Evolutionary conservation across 257 asterid genomes (phyloP).

Genomic region (Solanum chmielewskii): DNA sequence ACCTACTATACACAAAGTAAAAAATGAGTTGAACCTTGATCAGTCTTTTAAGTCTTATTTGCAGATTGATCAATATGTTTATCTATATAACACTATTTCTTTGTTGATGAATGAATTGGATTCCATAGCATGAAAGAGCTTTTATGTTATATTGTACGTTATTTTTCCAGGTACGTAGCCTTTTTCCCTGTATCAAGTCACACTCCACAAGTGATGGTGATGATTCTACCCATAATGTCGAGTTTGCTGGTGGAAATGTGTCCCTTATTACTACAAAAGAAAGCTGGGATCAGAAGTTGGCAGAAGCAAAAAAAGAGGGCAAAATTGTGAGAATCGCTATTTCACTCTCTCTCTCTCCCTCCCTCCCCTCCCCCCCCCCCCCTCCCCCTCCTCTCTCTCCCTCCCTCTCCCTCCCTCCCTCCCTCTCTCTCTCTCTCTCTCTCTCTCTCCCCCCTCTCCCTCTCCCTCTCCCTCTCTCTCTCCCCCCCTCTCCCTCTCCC

Average conservation of each 20-base stretch:
- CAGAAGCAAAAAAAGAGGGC: slow-evolving; percentile 50
- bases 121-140: neutral
- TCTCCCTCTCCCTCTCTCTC: too few species aligned
- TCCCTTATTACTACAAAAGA: slow-evolving; percentile 65
- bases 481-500: too few species aligned
- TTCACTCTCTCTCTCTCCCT: neutral
- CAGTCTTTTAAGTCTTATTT: neutral
- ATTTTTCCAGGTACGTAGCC: neutral
- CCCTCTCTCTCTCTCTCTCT: neutral
- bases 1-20: neutral
- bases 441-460: neutral
- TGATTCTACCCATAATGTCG: slow-evolving; percentile 41
- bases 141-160: neutral
- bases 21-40: neutral
- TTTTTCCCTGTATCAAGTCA: neutral
- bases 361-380: too few species aligned
- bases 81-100: neutral
- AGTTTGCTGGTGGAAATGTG: slow-evolving; percentile 82
- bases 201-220: slow-evolving; percentile 19
- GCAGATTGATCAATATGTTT: neutral
- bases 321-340: slow-evolving; percentile 44
- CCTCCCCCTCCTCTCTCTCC: too few species aligned
- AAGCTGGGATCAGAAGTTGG: slow-evolving; percentile 75
- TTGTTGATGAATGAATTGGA: neutral
- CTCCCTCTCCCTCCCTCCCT: fast-evolving